These are phyloP conservation scores for Nakazawaea populi DNA, from an alignment of 805 yeast genomes.

Conservation along the genomic window DNA sequence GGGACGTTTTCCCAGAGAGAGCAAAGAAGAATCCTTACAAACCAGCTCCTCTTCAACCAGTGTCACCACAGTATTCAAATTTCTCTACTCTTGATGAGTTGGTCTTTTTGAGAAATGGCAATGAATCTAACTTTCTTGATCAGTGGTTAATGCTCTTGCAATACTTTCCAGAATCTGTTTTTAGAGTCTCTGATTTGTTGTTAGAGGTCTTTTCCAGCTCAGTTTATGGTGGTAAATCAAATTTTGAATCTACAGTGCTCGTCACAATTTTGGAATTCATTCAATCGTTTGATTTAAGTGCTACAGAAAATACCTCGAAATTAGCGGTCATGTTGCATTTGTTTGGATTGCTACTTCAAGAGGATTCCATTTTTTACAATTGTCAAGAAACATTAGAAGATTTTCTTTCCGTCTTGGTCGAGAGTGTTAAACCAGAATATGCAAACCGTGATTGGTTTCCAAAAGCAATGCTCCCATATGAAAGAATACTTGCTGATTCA, in stretches of 20 bases:
- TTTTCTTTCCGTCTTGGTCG: conserved; percentile 31
- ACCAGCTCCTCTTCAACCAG: conserved; percentile 21
- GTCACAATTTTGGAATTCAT: conserved; percentile 29
- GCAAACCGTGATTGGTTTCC: conserved; percentile 53
- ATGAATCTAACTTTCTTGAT: conserved; percentile 32
- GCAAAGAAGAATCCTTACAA: conserved; percentile 19
- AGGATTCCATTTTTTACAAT: conserved; percentile 30
- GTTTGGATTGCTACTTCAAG: conserved; percentile 36
- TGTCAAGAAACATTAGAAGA: conserved; percentile 26
- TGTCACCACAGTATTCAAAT: conserved; percentile 31
- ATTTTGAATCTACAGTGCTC: conserved; percentile 30
- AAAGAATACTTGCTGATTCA: conserved; percentile 45
- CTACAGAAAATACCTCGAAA: conserved; percentile 18
- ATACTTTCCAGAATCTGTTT: conserved; percentile 30
- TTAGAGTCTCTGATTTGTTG: conserved; percentile 33
- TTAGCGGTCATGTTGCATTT: conserved; percentile 36
- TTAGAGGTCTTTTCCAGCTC: conserved; percentile 26
- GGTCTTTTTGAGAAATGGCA: conserved; percentile 29
- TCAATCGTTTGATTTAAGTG: conserved; percentile 25
- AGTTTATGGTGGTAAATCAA: conserved; percentile 24
- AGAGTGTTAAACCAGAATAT: conserved; percentile 29
- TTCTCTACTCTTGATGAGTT: conserved; percentile 35
- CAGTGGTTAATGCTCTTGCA: conserved; percentile 38
- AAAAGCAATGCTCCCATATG: conserved; percentile 48
- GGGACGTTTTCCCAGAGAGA: conserved; percentile 18